A percentile compares a stretch with the other conserved stretches of the same genome.
phyloP scores from a whole-genome alignment of 495 filamentous ascomycete genomes.

The Aeminium ludgeri region DNA sequence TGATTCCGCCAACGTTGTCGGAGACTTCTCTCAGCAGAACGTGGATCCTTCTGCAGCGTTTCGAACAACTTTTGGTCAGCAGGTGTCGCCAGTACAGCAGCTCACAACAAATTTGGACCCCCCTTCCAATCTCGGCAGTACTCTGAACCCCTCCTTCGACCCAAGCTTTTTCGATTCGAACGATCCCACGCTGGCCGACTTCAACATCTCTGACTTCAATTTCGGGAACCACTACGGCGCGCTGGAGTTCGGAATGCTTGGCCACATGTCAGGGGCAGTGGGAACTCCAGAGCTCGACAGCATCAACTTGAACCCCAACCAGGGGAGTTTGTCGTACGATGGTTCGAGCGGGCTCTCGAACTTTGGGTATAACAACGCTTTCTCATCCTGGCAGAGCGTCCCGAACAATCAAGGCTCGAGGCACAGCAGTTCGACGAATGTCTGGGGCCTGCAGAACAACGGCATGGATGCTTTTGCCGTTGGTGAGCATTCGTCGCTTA shows the following conservation, averaged over 20 bases:
- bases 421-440: conserved; percentile 9
- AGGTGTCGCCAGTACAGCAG: conserved; percentile 25
- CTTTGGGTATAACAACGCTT: conserved; percentile 10
- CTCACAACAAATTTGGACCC: conserved; percentile 19
- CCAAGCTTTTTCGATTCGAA: conserved; percentile 58
- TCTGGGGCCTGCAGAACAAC: conserved; percentile 3
- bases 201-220: conserved; percentile 81
- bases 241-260: conserved; percentile 83
- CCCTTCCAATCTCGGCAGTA: not conserved
- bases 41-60: conserved; percentile 20
- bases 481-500: conserved; percentile 44
- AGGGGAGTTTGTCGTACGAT: conserved; percentile 11
- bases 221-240: conserved; percentile 93
- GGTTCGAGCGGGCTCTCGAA: conserved; percentile 2
- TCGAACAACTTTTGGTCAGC: conserved; percentile 16
- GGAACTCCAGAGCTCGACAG: conserved; percentile 50
- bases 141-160: conserved; percentile 8
- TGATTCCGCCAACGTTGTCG: conserved; percentile 13
- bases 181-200: conserved; percentile 82
- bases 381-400: conserved; percentile 12
- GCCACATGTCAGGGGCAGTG: conserved; percentile 76
- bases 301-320: conserved; percentile 13
- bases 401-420: conserved; percentile 6
- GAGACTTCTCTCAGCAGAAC: conserved; percentile 17
- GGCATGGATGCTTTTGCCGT: conserved; percentile 45